These are phyloP conservation scores for Vittaforma corneae DNA, from an alignment of 371 early-diverging fungal species.

Conservation along the genomic window DNA sequence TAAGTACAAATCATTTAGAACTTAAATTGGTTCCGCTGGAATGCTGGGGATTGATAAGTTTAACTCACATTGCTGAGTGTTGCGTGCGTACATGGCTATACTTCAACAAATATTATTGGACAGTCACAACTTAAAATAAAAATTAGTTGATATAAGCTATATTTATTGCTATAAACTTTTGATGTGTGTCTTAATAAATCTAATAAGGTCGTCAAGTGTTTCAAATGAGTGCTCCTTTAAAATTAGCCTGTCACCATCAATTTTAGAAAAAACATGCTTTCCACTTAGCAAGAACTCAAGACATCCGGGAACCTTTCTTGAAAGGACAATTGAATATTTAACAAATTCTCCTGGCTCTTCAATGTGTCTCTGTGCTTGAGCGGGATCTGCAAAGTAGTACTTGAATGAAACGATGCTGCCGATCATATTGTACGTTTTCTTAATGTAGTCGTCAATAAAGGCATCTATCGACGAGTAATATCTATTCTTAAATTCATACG, in stretches of 20 bases:
- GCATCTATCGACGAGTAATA: conserved; percentile 38
- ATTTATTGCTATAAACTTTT: too few species aligned
- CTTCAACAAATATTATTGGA: too few species aligned
- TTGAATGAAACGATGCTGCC: conserved; percentile 28
- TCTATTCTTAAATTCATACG: conserved; percentile 12
- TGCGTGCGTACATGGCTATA: too few species aligned
- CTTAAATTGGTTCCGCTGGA: not conserved
- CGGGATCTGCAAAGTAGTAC: conserved; percentile 22
- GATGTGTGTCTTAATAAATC: conserved; percentile 40
- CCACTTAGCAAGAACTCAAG: conserved; percentile 27
- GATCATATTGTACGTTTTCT: conserved; percentile 12
- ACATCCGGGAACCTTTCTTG: conserved; percentile 35
- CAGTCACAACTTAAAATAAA: too few species aligned
- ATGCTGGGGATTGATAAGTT: too few species aligned
- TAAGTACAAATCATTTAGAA: not conserved
- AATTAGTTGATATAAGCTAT: too few species aligned
- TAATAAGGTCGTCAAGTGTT: conserved; percentile 36
- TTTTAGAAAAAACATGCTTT: conserved; percentile 5
- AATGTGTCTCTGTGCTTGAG: conserved; percentile 15
- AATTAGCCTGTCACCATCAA: conserved; percentile 16
- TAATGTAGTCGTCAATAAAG: conserved; percentile 18
- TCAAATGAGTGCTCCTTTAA: conserved; percentile 34
- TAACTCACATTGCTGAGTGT: too few species aligned
- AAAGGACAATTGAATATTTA: conserved; percentile 36
- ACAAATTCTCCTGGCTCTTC: conserved; percentile 11